Base-by-base conservation (phyloP, 805 yeast genomes). In the Hemisphaericaspora nanyangensis region DNA sequence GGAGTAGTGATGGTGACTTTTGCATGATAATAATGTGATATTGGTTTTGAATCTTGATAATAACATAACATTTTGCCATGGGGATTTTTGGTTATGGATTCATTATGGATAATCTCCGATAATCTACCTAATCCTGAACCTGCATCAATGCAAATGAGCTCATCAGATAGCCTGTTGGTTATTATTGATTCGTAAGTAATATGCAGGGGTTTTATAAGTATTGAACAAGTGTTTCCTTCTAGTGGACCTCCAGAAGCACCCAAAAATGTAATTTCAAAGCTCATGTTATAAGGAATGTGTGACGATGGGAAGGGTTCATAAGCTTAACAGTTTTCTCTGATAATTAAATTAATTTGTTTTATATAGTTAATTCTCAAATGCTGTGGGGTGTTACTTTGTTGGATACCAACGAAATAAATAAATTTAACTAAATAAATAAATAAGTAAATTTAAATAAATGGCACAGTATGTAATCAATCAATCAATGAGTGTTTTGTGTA, bases 191-290 rank as follows among this genome's bases (percentile, higher is more conserved):
- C 41, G 52, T 76, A 80, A 1, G 73, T 47, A 3, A 70, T 40
- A 5, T 51, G 29, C 2, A 70, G 51, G 0, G 88, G 80, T 51
- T 85, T 84, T 15, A 89, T 48, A 38, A 89, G 61, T 43, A 80
- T 74, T 2, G 86, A 70, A 46, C 91, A 86, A 3, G 84, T 85
- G 13, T 71, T 63, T 6, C 80, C 75, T 24, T 85, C 93, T 10
- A 80, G 54, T 0, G 96, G 96, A 2, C 96, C 96, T 6, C 96
- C 96, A 2, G 86, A 76, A 17, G 85, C 76, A 6, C 96, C 96
- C 45, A 85, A 61, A 18, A 82, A 74, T 1, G 84, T 77, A 15
- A 85, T 49, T 44, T 82, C 85, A 52, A 82, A 82, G 20, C 56
- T 46, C 68, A 62, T 59, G 19, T 22, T n/a, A n/a, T n/a, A n/a